Conservation (phyloP, 345 rosid genomes). For the Psidium guajava region DNA sequence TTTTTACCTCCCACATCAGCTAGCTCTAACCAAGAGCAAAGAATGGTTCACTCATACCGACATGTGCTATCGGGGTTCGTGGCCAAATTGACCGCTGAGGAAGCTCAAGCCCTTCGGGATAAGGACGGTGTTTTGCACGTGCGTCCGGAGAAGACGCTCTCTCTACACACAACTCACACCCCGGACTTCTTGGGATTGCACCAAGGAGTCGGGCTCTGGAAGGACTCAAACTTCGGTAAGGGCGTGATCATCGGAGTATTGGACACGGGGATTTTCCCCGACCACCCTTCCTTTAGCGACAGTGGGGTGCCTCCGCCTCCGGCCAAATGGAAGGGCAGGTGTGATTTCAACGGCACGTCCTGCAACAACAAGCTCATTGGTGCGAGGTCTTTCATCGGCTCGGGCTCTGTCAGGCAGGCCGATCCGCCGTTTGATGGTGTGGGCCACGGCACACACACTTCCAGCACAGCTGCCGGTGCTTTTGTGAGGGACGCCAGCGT, state of each 20-base stretch:
- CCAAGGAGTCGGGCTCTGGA: conserved; percentile 18
- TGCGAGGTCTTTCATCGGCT: conserved; percentile 24
- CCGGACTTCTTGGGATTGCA: conserved; percentile 36
- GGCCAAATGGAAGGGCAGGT: conserved; percentile 36
- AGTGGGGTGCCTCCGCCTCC: conserved; percentile 28
- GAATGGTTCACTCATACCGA: conserved; percentile 16
- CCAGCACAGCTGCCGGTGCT: conserved; percentile 45
- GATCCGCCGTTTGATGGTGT: conserved; percentile 22
- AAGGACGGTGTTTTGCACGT: conserved; percentile 26
- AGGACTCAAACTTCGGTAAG: conserved; percentile 21
- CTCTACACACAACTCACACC: conserved; percentile 37
- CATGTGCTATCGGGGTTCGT: conserved; percentile 23
- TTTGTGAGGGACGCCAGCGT: conserved; percentile 22
- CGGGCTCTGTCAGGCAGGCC: background rate
- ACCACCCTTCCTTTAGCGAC: conserved; percentile 36
- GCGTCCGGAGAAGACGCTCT: conserved; percentile 15
- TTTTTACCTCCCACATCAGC: background rate
- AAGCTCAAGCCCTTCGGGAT: conserved; percentile 15
- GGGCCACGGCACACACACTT: conserved; percentile 51
- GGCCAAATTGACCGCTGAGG: conserved; percentile 19
- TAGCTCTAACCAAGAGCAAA: background rate
- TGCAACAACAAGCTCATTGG: conserved; percentile 61
- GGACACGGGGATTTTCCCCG: conserved; percentile 35
- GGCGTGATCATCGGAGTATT: conserved; percentile 42
- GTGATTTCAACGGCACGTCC: conserved; percentile 20